phyloP scores from a whole-genome alignment of 1,284 basidiomycete species.

The Leccinum pachyderme region DNA sequence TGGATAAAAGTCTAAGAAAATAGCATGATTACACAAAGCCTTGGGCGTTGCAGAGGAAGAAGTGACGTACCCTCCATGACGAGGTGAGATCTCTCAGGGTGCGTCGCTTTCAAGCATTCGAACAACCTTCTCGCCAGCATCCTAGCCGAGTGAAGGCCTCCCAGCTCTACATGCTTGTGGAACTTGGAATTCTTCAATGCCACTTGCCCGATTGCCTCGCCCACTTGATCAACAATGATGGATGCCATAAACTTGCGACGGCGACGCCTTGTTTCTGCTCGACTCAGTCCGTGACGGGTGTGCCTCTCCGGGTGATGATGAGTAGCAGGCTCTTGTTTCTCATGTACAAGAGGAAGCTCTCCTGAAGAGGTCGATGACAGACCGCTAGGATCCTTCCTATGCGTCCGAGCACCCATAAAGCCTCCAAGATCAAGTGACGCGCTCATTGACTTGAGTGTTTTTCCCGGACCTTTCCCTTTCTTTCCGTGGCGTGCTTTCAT shows the following conservation, averaged over 20 bases:
- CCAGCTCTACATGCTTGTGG: slow-evolving; percentile 53
- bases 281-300: slow-evolving; percentile 18
- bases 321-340: slow-evolving; percentile 19
- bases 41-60: background rate
- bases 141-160: slow-evolving; percentile 66
- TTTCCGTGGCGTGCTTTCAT: slow-evolving; percentile 33
- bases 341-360: slow-evolving; percentile 3
- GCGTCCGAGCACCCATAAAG: slow-evolving; percentile 22
- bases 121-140: slow-evolving; percentile 76
- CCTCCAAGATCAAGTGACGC: slow-evolving; percentile 32
- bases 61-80: slow-evolving; percentile 57
- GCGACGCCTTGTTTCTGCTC: slow-evolving; percentile 41
- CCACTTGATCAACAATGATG: slow-evolving; percentile 70
- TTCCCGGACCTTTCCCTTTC: slow-evolving; percentile 33
- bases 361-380: slow-evolving; percentile 8
- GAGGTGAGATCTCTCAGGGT: slow-evolving; percentile 57
- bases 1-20: slow-evolving; percentile 61
- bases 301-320: slow-evolving; percentile 18
- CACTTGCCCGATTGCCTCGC: slow-evolving; percentile 68
- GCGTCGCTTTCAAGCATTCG: slow-evolving; percentile 58
- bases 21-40: background rate
- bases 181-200: slow-evolving; percentile 66
- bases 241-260: slow-evolving; percentile 55
- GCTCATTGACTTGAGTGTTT: slow-evolving; percentile 29
- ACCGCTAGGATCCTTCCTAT: slow-evolving; percentile 27